These are phyloP conservation scores for Talaromyces sp. DNA, from an alignment of 2,329 filamentous ascomycete species.

Conservation along the genomic window DNA sequence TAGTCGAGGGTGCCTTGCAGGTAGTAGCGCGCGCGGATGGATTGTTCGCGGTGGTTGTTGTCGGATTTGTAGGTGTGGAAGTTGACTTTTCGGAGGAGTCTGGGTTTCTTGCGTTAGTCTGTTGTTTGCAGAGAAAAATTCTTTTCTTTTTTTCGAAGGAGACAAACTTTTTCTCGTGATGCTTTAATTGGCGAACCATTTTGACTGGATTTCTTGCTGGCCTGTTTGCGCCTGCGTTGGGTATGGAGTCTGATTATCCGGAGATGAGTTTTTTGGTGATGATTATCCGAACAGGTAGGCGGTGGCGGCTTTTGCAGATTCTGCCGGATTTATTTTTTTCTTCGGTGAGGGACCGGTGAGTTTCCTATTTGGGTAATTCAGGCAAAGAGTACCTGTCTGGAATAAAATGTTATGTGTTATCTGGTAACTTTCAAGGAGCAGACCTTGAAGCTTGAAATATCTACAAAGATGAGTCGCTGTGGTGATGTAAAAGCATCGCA, in stretches of 20 bases:
- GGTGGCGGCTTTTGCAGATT: background rate
- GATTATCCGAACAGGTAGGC: background rate
- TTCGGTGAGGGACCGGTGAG: background rate
- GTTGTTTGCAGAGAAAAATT: slow-evolving; percentile 2
- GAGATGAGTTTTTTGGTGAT: background rate
- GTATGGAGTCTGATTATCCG: background rate
- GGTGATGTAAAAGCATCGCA: background rate
- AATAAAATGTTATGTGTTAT: background rate
- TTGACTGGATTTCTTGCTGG: background rate
- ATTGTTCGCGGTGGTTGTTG: slow-evolving; percentile 75
- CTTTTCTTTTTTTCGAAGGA: background rate
- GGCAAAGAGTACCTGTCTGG: background rate
- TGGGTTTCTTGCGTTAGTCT: slow-evolving; percentile 16
- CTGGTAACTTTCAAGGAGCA: background rate
- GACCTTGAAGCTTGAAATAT: background rate
- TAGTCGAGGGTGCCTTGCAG: slow-evolving; percentile 89
- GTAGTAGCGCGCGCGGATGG: slow-evolving; percentile 77
- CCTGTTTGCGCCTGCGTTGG: background rate
- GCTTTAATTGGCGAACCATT: slow-evolving; percentile 95
- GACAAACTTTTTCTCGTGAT: slow-evolving; percentile 79
- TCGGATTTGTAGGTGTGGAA: slow-evolving; percentile 93
- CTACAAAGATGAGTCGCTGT: background rate
- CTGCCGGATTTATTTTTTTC: background rate
- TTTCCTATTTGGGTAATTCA: background rate
- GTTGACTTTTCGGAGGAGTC: slow-evolving; percentile 81